Evolutionary conservation across 768 basidiomycete species (phyloP).

Genomic region (Obba rivulosa): DNA sequence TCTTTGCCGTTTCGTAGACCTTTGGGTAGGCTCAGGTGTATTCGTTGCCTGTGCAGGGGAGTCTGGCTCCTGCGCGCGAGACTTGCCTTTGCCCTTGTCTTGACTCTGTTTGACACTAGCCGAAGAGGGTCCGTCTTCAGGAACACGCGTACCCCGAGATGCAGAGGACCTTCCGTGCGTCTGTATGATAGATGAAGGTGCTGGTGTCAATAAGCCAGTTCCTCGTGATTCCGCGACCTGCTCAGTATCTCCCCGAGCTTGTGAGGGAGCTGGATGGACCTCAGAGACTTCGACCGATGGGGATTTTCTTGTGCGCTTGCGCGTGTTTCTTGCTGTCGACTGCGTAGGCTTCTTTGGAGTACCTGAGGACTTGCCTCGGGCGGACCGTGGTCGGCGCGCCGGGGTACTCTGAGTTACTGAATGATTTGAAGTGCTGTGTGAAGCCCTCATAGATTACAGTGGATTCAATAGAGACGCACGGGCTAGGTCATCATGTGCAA

Average conservation of each 20-base stretch:
- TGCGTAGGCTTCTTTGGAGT: not conserved
- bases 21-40: not conserved
- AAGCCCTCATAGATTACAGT: too few relatives aligned
- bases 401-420: too few relatives aligned
- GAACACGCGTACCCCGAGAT: not conserved
- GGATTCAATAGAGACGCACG: too few relatives aligned
- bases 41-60: not conserved
- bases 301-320: not conserved
- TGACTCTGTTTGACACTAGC: too few relatives aligned
- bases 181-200: not conserved
- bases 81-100: slow-evolving; percentile 3
- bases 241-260: not conserved
- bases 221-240: not conserved
- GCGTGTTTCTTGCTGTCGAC: not conserved
- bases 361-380: not conserved
- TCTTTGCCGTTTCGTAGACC: slow-evolving; percentile 1
- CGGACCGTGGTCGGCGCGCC: not conserved
- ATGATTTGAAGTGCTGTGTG: too few relatives aligned
- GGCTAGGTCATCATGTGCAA: too few relatives aligned
- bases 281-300: not conserved
- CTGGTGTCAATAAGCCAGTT: slow-evolving; percentile 3
- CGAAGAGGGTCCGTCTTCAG: too few relatives aligned
- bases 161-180: not conserved
- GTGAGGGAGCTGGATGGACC: not conserved
- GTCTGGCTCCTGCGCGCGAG: not conserved